phyloP scores from a whole-genome alignment of 768 basidiomycete genomes.

The Tulasnella sp. region DNA sequence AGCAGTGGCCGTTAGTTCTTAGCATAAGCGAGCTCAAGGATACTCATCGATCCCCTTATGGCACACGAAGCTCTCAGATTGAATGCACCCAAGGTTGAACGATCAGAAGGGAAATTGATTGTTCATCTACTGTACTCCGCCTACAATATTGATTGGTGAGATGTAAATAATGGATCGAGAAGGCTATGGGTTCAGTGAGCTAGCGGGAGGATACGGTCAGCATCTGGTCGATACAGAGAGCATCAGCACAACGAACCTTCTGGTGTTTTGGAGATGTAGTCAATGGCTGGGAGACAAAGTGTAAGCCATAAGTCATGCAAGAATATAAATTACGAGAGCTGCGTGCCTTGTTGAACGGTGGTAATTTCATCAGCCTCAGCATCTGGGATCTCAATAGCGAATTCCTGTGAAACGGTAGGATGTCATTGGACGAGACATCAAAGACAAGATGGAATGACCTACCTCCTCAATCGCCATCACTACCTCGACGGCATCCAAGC shows the following conservation, averaged over 20 bases:
- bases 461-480: slow-evolving; percentile 98
- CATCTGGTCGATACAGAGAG: not conserved
- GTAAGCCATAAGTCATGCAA: not conserved
- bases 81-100: too few species aligned
- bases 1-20: too few species aligned
- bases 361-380: slow-evolving; percentile 90
- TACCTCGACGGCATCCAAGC: slow-evolving; percentile 92
- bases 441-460: slow-evolving; percentile 1
- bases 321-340: not conserved
- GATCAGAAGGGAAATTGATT: too few species aligned
- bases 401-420: slow-evolving; percentile 49
- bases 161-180: too few species aligned
- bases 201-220: slow-evolving; percentile 20
- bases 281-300: slow-evolving; percentile 49
- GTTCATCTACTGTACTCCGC: too few species aligned
- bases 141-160: too few species aligned
- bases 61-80: too few species aligned
- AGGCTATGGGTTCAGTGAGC: slow-evolving; percentile 39
- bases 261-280: slow-evolving; percentile 88
- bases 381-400: slow-evolving; percentile 95
- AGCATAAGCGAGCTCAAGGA: too few species aligned
- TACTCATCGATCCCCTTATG: too few species aligned
- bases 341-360: slow-evolving; percentile 78
- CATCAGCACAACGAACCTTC: slow-evolving; percentile 43
- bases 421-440: not conserved